A percentile compares a stretch with the other conserved stretches of the same genome.
These are phyloP conservation scores for Astrothelium subdiscretum DNA, from an alignment of 495 filamentous ascomycete genomes.

Conservation along the genomic window DNA sequence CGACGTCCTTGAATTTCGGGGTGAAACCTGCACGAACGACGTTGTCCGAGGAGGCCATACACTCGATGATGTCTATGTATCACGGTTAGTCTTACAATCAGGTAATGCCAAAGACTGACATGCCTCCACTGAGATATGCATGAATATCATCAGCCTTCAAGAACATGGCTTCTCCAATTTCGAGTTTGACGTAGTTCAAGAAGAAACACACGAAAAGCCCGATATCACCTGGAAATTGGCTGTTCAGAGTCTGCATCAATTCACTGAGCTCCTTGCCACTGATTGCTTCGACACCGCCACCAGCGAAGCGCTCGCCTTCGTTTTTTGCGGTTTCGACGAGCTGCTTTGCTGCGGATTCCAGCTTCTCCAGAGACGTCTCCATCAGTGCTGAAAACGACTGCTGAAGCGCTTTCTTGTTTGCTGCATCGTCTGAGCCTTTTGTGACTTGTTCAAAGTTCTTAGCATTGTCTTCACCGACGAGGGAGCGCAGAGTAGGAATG, in stretches of 20 bases:
- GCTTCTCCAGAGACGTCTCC: slow-evolving; percentile 53
- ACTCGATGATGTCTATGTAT: slow-evolving; percentile 76
- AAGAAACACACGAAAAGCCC: slow-evolving; percentile 72
- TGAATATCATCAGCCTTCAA: slow-evolving; percentile 93
- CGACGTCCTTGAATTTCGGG: slow-evolving; percentile 94
- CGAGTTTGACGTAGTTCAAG: slow-evolving; percentile 68
- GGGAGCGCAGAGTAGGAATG: slow-evolving; percentile 57
- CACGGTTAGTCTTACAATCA: neutral
- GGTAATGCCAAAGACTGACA: neutral
- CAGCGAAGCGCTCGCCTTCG: slow-evolving; percentile 50
- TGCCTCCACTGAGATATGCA: slow-evolving; percentile 75
- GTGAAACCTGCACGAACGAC: slow-evolving; percentile 96
- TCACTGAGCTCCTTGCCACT: slow-evolving; percentile 59
- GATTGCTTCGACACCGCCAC: slow-evolving; percentile 46
- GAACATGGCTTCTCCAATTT: slow-evolving; percentile 89
- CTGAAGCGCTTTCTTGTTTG: slow-evolving; percentile 73
- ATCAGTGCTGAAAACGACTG: slow-evolving; percentile 65
- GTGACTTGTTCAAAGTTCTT: slow-evolving; percentile 57
- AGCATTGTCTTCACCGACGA: slow-evolving; percentile 62
- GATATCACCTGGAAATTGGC: slow-evolving; percentile 65
- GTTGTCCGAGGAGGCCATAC: slow-evolving; percentile 97
- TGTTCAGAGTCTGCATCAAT: slow-evolving; percentile 61
- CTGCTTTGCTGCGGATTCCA: slow-evolving; percentile 51
- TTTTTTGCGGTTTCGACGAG: slow-evolving; percentile 61
- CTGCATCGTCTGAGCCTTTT: slow-evolving; percentile 44